phyloP scores from a whole-genome alignment of 208 protist genomes.

The Wallacemonas collosoma region DNA sequence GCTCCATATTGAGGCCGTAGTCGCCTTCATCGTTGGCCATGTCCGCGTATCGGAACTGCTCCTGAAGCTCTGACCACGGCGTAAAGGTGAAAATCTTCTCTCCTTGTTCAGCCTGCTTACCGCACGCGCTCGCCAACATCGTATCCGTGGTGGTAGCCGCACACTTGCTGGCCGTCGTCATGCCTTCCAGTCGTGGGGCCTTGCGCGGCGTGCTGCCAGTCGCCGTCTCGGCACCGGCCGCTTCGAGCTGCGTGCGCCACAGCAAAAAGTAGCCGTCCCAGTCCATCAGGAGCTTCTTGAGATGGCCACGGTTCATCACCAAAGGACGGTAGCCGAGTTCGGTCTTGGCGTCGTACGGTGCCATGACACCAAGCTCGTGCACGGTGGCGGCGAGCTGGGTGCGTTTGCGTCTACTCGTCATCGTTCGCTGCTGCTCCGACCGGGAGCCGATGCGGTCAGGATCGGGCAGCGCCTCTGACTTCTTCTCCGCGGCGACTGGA shows the following conservation, averaged over 20 bases:
- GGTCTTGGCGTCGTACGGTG: constrained; percentile 37
- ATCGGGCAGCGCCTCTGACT: not conserved
- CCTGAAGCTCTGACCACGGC: constrained; percentile 21
- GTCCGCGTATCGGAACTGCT: constrained; percentile 44
- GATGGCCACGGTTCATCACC: constrained; percentile 16
- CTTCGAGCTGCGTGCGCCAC: not conserved
- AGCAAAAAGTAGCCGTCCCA: constrained; percentile 22
- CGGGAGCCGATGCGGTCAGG: not conserved
- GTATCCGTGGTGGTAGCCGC: no score
- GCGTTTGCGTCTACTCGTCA: constrained; percentile 1
- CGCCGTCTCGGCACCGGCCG: not conserved
- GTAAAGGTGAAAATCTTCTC: constrained; percentile 12
- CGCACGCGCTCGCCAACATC: no score
- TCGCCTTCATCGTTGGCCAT: constrained; percentile 64
- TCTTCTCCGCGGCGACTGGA: not conserved
- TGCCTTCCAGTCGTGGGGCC: not conserved
- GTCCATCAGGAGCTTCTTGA: constrained; percentile 23
- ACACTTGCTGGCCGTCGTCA: not conserved
- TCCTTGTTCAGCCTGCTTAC: not conserved
- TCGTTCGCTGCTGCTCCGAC: not conserved
- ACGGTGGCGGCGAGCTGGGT: constrained; percentile 21
- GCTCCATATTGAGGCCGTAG: constrained; percentile 46
- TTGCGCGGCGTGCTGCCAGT: not conserved
- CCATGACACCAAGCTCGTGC: constrained; percentile 32
- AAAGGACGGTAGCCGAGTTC: constrained; percentile 48